Evolutionary conservation across 2,329 filamentous ascomycete genomes (phyloP), one percentile per base, ranked within the genome.

Genomic region (Colletotrichum sp.): DNA sequence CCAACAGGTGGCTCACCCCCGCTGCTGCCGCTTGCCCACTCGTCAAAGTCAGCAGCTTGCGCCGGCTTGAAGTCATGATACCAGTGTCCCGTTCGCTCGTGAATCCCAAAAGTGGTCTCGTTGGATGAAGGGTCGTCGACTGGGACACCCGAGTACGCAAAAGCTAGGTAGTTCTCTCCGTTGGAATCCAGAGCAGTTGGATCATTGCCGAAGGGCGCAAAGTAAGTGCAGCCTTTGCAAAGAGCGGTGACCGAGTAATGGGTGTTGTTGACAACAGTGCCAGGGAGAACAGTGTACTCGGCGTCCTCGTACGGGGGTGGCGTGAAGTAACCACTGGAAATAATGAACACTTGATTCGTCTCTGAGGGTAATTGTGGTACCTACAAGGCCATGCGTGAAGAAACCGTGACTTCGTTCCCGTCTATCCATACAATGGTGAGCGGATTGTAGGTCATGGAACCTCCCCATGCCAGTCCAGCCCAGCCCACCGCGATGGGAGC

Each of bases 381-480:
- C 77, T 79, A 85, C 84, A 82, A 83, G 13, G 83, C 84, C 78
- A 84, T 84, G 26, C 84, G 79, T 9, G 83, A 83, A 3, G 83
- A 84, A 18, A 84, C 82, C 3, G 84, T 82, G 12, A 83, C 84
- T 18, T 80, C 83, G 7, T 81, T 82, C n/a, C 83, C 85, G 76
- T 85, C 86, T 24, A 82, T 77, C 87, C 87, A 89, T 6, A 83
- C 83, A 32, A 88, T 76, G 3, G 85, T 83, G 0, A 88, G 80
- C 4, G 87, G 87, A 55, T 85, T 84, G 74, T 87, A 86, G 7
- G 85, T 83, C 87, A 88, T 89, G 10, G 83, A 82, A 7, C 85
- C 86, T 28, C 86, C 86, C 86, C 86, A 88, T 13, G 86, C 83
- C 21, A 88, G 79, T 4, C 86, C 87, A 4, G 84, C 83, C 87